Conservation (phyloP, 2,329 filamentous ascomycete species). For the Cercospora nicotianae region DNA sequence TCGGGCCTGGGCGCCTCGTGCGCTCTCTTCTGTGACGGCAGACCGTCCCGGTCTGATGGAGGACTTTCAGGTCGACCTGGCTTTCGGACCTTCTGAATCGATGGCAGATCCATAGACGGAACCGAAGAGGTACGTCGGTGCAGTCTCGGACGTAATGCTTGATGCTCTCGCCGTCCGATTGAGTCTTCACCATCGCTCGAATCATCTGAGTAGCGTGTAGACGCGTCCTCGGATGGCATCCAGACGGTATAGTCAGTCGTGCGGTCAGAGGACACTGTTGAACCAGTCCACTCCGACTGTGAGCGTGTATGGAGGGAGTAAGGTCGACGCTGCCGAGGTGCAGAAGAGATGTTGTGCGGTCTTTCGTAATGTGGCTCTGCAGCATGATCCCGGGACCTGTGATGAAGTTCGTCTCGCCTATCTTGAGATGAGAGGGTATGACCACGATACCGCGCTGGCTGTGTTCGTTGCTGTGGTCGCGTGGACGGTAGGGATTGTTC, state of each 20-base stretch:
- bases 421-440: conserved; percentile 19
- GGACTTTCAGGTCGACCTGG: conserved; percentile 42
- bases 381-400: conserved; percentile 21
- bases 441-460: conserved; percentile 31
- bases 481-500: conserved; percentile 13
- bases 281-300: conserved; percentile 32
- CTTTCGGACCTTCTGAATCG: conserved; percentile 48
- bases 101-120: conserved; percentile 48
- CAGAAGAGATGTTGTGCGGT: conserved; percentile 16
- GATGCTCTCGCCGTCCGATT: conserved; percentile 16
- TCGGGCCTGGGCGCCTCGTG: conserved; percentile 12
- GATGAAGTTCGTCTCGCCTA: conserved; percentile 19
- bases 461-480: conserved; percentile 22
- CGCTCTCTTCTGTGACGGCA: conserved; percentile 27
- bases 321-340: conserved; percentile 19
- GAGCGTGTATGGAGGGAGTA: conserved; percentile 26
- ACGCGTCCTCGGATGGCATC: conserved; percentile 47
- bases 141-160: conserved; percentile 37
- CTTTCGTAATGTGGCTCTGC: conserved; percentile 27
- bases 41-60: conserved; percentile 24
- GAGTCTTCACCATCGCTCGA: conserved; percentile 30
- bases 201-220: conserved; percentile 35
- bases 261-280: conserved; percentile 22
- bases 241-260: conserved; percentile 49
- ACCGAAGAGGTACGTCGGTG: conserved; percentile 52